Base-by-base conservation (phyloP, 2,329 filamentous ascomycete genomes). In the Fusarium bactridioides region DNA sequence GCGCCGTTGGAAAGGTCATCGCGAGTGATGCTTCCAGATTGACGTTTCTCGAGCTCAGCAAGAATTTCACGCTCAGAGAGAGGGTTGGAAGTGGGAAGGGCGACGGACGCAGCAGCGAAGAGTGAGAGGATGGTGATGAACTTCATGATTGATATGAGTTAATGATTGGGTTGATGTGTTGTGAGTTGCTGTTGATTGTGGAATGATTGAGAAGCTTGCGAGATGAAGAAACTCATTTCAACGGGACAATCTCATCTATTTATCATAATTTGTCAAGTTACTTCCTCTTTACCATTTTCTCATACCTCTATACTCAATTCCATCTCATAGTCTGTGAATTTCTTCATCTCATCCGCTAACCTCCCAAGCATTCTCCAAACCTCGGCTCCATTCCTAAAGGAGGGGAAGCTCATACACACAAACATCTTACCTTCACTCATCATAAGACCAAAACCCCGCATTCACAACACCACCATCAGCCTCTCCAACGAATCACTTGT, bases 1-100 rank as follows among this genome's bases (percentile, higher is more conserved):
- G 66, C 75, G 27, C 79, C 80, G 1, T 62, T 53, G 35, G 78
- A 75, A 37, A 81, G 77, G 31, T 81, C 80, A 50, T 76, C 74
- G 27, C 74, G 69, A 27, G 74, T 77, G 35, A 25, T 60, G 10
- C 45, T 50, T 35, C 70, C 65, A 16, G 40, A 21, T 13, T 77
- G 75, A 6, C 74, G 47, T 10, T 19, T 23, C 29, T 50, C 47
- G 2, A 50, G 47, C 29, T 50, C 47, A 19, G 29, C 47, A 10
- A 23, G 75, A 4, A 54, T 65, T n/a, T 76, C 63, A 15, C 71
- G 29, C 1, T 47, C 54, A n/a, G 60, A 21, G 15, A 40, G 23
- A n/a, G 23, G 9, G 3, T 41, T 35, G 15, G 61, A 18, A 27
- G 71, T 44, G 7, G 71, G 71, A 0, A 74, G 45, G 21, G 71